Conservation (phyloP, 2,329 filamentous ascomycete genomes). For the Alternaria ethzedia region DNA sequence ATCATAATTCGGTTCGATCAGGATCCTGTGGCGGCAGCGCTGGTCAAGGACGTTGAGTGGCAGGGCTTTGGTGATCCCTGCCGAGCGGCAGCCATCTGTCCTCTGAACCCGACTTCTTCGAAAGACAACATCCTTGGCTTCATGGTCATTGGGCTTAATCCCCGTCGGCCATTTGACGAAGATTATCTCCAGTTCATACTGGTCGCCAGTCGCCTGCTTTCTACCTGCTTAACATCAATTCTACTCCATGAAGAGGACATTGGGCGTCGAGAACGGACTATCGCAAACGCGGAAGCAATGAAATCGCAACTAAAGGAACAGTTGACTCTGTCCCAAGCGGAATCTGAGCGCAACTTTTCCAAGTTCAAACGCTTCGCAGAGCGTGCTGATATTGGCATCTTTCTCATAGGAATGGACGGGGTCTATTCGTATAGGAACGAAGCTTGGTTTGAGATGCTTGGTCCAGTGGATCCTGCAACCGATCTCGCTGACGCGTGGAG, state of each 20-base stretch:
- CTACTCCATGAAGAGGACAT: slow-evolving; percentile 49
- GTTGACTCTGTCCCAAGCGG: slow-evolving; percentile 36
- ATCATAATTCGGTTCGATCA: slow-evolving; percentile 37
- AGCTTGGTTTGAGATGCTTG: slow-evolving; percentile 46
- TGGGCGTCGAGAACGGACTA: slow-evolving; percentile 44
- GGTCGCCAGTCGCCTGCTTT: slow-evolving; percentile 45
- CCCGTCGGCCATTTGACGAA: slow-evolving; percentile 48
- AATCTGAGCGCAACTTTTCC: slow-evolving; percentile 39
- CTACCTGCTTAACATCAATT: slow-evolving; percentile 49
- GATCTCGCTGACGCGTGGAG: slow-evolving; percentile 28
- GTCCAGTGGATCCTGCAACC: slow-evolving; percentile 12
- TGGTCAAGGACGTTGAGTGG: slow-evolving; percentile 40
- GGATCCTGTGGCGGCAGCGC: slow-evolving; percentile 29
- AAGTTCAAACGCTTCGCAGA: slow-evolving; percentile 51
- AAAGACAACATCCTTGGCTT: slow-evolving; percentile 47
- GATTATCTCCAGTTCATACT: slow-evolving; percentile 49
- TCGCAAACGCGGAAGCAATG: slow-evolving; percentile 41
- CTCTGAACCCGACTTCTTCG: slow-evolving; percentile 44
- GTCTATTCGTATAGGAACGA: slow-evolving; percentile 50
- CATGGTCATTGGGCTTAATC: slow-evolving; percentile 49
- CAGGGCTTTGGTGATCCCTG: slow-evolving; percentile 46
- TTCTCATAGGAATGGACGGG: slow-evolving; percentile 46
- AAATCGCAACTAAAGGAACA: slow-evolving; percentile 44
- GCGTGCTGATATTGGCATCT: slow-evolving; percentile 51
- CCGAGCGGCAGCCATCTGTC: slow-evolving; percentile 42